phyloP scores from a whole-genome alignment of 345 rosid genomes.

The Aquilaria sinensis region DNA sequence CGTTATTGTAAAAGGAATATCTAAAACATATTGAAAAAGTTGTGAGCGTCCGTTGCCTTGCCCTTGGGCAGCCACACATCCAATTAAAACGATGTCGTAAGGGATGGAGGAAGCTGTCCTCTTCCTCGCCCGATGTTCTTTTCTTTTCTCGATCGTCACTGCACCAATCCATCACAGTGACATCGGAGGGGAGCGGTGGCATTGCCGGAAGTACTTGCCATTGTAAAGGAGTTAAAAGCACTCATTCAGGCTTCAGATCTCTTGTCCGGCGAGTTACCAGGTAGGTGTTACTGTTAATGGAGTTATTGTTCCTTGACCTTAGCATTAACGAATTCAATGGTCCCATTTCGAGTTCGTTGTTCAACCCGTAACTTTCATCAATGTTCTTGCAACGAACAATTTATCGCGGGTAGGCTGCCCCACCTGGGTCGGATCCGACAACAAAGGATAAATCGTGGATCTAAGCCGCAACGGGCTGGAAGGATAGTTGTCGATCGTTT shows the following conservation, averaged over 20 bases:
- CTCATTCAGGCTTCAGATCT: constrained; percentile 50
- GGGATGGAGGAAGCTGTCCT: no score
- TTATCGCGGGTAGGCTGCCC: constrained; percentile 49
- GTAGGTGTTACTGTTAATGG: constrained; percentile 25
- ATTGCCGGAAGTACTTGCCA: constrained; percentile 16
- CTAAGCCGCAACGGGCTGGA: constrained; percentile 64
- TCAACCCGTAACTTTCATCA: constrained; percentile 42
- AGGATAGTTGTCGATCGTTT: constrained; percentile 40
- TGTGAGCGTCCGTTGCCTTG: no score
- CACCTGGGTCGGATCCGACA: constrained; percentile 20
- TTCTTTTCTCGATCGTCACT: no score
- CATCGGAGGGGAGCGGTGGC: no score
- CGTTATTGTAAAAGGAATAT: no score
- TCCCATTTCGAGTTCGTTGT: constrained; percentile 52
- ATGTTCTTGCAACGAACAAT: constrained; percentile 77
- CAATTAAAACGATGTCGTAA: no score
- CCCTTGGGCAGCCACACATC: no score
- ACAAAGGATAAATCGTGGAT: constrained; percentile 56
- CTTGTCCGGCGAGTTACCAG: constrained; percentile 35
- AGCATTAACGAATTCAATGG: constrained; percentile 81
- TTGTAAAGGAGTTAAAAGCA: constrained; percentile 38
- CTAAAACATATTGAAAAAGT: no score
- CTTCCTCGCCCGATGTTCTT: no score
- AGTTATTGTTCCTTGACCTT: constrained; percentile 61
- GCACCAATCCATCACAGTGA: no score